Conservation (phyloP, 1,139 yeast species). For the Geotrichum cucujoidarum region DNA sequence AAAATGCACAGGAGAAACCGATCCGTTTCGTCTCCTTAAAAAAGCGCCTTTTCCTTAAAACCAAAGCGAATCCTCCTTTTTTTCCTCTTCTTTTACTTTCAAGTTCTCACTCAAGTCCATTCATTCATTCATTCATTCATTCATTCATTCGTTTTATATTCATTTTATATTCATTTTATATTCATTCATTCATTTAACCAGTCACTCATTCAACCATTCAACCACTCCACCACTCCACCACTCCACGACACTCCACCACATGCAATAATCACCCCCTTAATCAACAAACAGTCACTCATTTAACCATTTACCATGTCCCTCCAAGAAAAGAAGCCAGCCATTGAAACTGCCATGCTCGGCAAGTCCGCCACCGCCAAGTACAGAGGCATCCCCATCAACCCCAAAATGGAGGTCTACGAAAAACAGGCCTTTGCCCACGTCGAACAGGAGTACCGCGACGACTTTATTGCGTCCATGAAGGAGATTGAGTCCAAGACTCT, state of each 20-base stretch:
- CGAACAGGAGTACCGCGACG: conserved; percentile 36
- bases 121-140: background rate
- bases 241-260: background rate
- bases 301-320: conserved; percentile 4
- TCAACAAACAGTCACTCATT: background rate
- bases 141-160: background rate
- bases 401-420: conserved; percentile 16
- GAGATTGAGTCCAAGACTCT: conserved; percentile 32
- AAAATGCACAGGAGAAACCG: no score
- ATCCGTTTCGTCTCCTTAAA: no score
- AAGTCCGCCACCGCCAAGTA: conserved; percentile 11
- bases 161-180: background rate
- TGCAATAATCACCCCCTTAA: background rate
- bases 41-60: no score
- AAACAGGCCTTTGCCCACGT: conserved; percentile 11
- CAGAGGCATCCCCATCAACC: conserved; percentile 13
- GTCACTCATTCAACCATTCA: background rate
- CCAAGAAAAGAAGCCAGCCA: background rate
- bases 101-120: background rate
- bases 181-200: background rate
- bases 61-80: no score
- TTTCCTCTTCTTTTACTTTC: background rate
- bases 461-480: conserved; percentile 36
- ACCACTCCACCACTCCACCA: background rate
- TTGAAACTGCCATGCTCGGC: conserved; percentile 12